Conservation (phyloP, 2,329 filamentous ascomycete genomes). For the Grosmannia serpens region DNA sequence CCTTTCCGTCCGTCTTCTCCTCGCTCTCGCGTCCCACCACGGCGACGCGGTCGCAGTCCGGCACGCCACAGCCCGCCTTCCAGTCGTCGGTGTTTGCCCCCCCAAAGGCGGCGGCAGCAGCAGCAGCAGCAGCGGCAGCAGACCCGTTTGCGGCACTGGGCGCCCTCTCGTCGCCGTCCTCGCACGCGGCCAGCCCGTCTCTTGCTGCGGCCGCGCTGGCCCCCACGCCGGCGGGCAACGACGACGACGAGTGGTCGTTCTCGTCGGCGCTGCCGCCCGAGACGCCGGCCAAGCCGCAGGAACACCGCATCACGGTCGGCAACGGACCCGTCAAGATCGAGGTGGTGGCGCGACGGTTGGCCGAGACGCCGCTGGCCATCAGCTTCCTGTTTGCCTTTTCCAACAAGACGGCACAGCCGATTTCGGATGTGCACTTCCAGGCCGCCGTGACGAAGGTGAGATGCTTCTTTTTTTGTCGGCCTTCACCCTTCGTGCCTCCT, state of each 20-base stretch:
- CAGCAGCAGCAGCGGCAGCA: conserved; percentile 16
- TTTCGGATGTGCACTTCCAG: conserved; percentile 79
- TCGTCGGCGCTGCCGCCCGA: conserved; percentile 68
- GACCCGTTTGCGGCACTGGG: conserved; percentile 44
- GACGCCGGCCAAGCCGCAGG: conserved; percentile 34
- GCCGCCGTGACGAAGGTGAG: conserved; percentile 84
- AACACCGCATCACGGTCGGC: conserved; percentile 55
- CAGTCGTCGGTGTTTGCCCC: conserved; percentile 35
- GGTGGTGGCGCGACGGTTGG: conserved; percentile 54
- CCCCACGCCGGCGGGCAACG: conserved; percentile 26
- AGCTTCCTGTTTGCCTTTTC: conserved; percentile 70
- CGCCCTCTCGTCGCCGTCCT: conserved; percentile 20
- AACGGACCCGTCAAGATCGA: conserved; percentile 61
- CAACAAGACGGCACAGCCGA: conserved; percentile 59
- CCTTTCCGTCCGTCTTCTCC: conserved; percentile 39
- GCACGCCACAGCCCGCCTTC: conserved; percentile 39
- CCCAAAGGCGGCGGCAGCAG: conserved; percentile 27
- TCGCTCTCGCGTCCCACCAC: conserved; percentile 39
- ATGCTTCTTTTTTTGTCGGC: not conserved
- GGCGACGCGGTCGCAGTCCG: conserved; percentile 32
- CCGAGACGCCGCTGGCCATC: conserved; percentile 44
- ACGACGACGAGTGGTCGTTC: conserved; percentile 93
- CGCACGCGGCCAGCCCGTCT: conserved; percentile 21
- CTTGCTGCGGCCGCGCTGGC: conserved; percentile 14
- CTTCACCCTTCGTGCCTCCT: not conserved